Conservation (phyloP, 441 rosid genomes). For the Bruguiera hainesii region DNA sequence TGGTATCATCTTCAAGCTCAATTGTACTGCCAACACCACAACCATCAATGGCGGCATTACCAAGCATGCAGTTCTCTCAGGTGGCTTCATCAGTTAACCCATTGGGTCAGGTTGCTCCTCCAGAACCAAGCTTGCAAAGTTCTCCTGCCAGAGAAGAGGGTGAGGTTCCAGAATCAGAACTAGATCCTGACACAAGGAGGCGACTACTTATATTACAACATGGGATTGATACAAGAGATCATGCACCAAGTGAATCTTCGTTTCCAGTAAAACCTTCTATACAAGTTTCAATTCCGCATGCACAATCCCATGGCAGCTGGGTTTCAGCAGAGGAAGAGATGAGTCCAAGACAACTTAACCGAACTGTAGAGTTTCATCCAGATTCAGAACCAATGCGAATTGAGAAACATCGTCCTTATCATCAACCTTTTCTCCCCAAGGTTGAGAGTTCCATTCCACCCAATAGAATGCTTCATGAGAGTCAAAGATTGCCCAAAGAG, state of each 20-base stretch:
- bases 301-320: slow-evolving; percentile 69
- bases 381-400: slow-evolving; percentile 65
- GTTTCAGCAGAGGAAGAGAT: slow-evolving; percentile 81
- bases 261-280: slow-evolving; percentile 62
- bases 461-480: slow-evolving; percentile 73
- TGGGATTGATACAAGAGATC: slow-evolving; percentile 88
- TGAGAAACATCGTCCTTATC: slow-evolving; percentile 69
- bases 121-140: slow-evolving; percentile 75
- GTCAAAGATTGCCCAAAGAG: slow-evolving; percentile 76
- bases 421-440: slow-evolving; percentile 63
- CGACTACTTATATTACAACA: slow-evolving; percentile 95
- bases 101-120: slow-evolving; percentile 47
- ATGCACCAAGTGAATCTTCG: slow-evolving; percentile 54
- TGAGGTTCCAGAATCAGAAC: slow-evolving; percentile 95
- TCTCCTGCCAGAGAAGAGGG: slow-evolving; percentile 99
- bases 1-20: slow-evolving; percentile 65
- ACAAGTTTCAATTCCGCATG: slow-evolving; percentile 63
- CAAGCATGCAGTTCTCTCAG: slow-evolving; percentile 51
- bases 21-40: slow-evolving; percentile 47
- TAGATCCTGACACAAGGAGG: slow-evolving; percentile 97
- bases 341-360: slow-evolving; percentile 66
- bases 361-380: slow-evolving; percentile 55
- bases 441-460: slow-evolving; percentile 60
- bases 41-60: slow-evolving; percentile 41
- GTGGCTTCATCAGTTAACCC: slow-evolving; percentile 50